These are phyloP conservation scores for Mucor indicus DNA, from an alignment of 371 early-diverging fungal genomes.

Conservation along the genomic window DNA sequence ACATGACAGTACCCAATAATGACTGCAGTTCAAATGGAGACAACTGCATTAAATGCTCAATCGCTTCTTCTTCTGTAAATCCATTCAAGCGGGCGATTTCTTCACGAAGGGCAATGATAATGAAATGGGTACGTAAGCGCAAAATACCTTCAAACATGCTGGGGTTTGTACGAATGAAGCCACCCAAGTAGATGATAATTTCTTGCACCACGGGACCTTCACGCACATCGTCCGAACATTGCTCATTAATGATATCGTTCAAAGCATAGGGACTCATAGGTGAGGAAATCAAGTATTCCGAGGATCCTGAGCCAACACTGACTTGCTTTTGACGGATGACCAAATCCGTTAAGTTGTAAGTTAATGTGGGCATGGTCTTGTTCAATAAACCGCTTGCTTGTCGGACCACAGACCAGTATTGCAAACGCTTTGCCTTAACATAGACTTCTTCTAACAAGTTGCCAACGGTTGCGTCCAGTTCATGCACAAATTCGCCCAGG, in stretches of 20 bases:
- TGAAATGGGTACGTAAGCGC: constrained; percentile 76
- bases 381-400: constrained; percentile 76
- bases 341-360: constrained; percentile 81
- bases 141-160: constrained; percentile 81
- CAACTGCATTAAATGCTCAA: constrained; percentile 79
- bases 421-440: constrained; percentile 67
- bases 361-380: constrained; percentile 74
- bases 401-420: constrained; percentile 82
- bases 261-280: constrained; percentile 72
- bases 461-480: constrained; percentile 56
- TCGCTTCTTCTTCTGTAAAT: constrained; percentile 77
- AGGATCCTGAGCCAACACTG: constrained; percentile 71
- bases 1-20: constrained; percentile 71
- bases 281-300: constrained; percentile 64
- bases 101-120: constrained; percentile 84
- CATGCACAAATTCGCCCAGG: constrained; percentile 47
- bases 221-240: constrained; percentile 73
- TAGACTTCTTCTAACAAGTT: constrained; percentile 81
- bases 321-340: constrained; percentile 80
- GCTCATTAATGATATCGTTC: constrained; percentile 60
- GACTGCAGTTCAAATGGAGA: constrained; percentile 80
- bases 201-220: constrained; percentile 87
- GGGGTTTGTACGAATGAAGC: constrained; percentile 69
- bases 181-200: constrained; percentile 76
- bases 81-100: constrained; percentile 72